These are phyloP conservation scores for Rhododendron ferrugineum DNA, from an alignment of 148 eudicot species.

Conservation along the genomic window DNA sequence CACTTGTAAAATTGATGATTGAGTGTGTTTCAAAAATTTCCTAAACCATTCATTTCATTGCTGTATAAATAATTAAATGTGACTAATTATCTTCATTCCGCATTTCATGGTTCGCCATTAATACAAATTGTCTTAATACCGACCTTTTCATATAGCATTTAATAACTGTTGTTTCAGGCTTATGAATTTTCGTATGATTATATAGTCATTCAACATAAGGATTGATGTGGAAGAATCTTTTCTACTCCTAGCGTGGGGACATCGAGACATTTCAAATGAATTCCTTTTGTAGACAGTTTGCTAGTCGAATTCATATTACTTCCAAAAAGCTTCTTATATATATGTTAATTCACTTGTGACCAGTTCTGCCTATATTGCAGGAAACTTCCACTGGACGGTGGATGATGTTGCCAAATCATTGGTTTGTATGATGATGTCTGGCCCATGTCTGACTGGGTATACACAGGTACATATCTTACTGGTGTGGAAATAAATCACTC, in stretches of 20 bases:
- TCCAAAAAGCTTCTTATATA: background rate
- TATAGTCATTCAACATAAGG: background rate
- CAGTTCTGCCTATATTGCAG: slow-evolving; percentile 28
- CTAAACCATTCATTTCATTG: background rate
- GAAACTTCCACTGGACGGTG: slow-evolving; percentile 86
- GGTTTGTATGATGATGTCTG: slow-evolving; percentile 94
- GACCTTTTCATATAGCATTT: slow-evolving; percentile 4
- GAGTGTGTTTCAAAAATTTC: slow-evolving; percentile 1
- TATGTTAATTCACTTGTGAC: background rate
- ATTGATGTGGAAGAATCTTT: slow-evolving; percentile 3
- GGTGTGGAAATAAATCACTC: background rate
- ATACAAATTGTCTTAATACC: background rate
- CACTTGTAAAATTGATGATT: background rate
- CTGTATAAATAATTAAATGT: background rate
- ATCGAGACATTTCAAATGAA: background rate
- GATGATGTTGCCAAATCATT: slow-evolving; percentile 90
- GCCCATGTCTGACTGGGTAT: slow-evolving; percentile 89
- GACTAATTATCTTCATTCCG: background rate
- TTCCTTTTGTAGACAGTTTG: background rate
- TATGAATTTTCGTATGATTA: background rate
- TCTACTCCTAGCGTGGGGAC: slow-evolving; percentile 2
- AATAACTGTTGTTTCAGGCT: background rate
- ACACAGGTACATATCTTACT: slow-evolving; percentile 55
- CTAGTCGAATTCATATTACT: background rate
- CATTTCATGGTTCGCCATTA: background rate